A percentile compares a stretch with the other conserved stretches of the same genome.
These are phyloP conservation scores for Filobasidium wieringae DNA, from an alignment of 768 basidiomycete species.

Conservation along the genomic window DNA sequence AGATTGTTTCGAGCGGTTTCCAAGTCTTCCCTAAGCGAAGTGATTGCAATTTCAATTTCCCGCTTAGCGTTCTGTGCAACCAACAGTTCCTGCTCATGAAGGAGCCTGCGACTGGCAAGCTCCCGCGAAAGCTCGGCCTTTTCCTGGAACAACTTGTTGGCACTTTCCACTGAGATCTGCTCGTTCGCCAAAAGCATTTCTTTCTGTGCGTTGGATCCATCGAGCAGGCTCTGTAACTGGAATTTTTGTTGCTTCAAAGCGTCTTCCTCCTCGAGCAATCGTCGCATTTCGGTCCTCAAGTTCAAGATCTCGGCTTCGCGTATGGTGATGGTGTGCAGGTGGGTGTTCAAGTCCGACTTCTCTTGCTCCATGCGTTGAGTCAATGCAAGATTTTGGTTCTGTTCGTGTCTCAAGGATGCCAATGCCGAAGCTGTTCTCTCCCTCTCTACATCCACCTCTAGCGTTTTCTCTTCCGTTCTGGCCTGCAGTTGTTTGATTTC, in stretches of 20 bases:
- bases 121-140: conserved; percentile 7
- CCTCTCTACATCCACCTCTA: background rate
- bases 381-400: conserved; percentile 7
- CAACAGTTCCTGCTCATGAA: conserved; percentile 5
- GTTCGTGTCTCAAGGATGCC: conserved; percentile 8
- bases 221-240: conserved; percentile 1
- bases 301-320: conserved; percentile 6
- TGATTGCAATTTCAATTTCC: background rate
- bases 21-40: conserved; percentile 1
- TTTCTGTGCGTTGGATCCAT: conserved; percentile 6
- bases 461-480: conserved; percentile 6
- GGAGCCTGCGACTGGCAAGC: conserved; percentile 2
- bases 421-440: conserved; percentile 4
- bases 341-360: background rate
- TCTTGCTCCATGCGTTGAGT: conserved; percentile 6
- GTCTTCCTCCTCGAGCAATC: conserved; percentile 2
- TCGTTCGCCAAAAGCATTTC: conserved; percentile 2
- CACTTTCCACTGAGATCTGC: background rate
- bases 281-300: background rate
- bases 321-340: conserved; percentile 4
- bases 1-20: conserved; percentile 2
- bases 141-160: background rate
- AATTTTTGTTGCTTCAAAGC: background rate
- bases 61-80: conserved; percentile 3
- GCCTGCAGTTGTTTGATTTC: background rate